Evolutionary conservation across 306 rosid genomes (phyloP).

Genomic region (Crataegus laevigata): DNA sequence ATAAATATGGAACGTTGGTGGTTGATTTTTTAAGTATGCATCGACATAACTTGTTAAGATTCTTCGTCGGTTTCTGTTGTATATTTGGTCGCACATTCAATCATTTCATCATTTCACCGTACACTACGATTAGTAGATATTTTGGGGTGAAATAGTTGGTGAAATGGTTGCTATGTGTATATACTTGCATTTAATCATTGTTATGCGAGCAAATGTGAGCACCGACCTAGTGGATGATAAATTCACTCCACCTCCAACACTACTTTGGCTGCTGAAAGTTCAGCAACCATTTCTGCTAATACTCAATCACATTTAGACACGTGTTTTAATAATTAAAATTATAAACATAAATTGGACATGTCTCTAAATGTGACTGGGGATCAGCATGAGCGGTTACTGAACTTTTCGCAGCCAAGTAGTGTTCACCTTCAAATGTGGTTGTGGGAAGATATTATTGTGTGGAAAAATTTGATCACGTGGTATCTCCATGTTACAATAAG

Average conservation of each 20-base stretch:
- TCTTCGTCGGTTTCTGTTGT: neutral
- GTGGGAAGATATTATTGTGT: neutral
- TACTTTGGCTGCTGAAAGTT: no score
- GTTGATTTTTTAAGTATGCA: neutral
- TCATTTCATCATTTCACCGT: no score
- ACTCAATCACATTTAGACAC: no score
- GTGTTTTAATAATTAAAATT: no score
- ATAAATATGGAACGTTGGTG: neutral
- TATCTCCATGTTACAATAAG: neutral
- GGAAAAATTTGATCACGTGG: neutral
- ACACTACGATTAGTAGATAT: neutral
- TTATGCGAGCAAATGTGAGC: neutral
- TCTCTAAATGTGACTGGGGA: no score
- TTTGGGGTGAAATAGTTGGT: no score
- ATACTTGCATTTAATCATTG: neutral
- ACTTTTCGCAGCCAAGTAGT: no score
- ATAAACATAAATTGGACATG: no score
- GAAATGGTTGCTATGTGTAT: no score
- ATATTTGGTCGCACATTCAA: neutral
- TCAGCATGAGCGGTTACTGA: no score
- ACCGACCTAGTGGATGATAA: neutral
- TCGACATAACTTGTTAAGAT: no score
- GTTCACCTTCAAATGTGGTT: neutral
- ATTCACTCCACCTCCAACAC: neutral
- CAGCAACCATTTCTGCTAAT: accelerated